Conservation (phyloP, 208 protist genomes). For the Leishmania arabica region DNA sequence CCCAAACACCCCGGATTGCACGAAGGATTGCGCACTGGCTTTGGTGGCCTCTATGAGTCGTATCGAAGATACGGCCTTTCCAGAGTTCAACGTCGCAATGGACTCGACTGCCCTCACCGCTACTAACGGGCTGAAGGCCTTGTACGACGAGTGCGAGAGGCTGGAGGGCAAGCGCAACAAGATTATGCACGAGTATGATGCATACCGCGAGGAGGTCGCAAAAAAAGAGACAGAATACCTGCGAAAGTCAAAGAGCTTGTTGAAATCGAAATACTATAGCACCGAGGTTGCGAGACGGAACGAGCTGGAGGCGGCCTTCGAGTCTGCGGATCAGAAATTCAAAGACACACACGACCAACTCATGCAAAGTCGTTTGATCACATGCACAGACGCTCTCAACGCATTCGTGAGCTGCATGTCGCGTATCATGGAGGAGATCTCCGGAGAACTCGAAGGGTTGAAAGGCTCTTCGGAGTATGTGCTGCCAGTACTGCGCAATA, state of each 20-base stretch:
- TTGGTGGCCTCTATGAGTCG: slow-evolving; percentile 38
- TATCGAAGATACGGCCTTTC: slow-evolving; percentile 24
- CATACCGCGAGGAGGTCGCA: slow-evolving; percentile 48
- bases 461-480: slow-evolving; percentile 13
- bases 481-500: slow-evolving; percentile 6
- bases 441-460: slow-evolving; percentile 28
- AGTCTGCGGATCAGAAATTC: slow-evolving; percentile 42
- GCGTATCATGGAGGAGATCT: slow-evolving; percentile 28
- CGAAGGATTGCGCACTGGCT: slow-evolving; percentile 29
- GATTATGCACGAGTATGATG: slow-evolving; percentile 57
- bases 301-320: slow-evolving; percentile 37
- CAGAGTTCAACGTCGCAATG: slow-evolving; percentile 38
- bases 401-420: slow-evolving; percentile 40
- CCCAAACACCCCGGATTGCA: slow-evolving; percentile 23
- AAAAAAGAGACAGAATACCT: slow-evolving; percentile 57
- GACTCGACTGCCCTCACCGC: slow-evolving; percentile 35
- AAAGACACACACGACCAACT: slow-evolving; percentile 49
- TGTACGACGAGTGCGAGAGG: slow-evolving; percentile 51
- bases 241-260: slow-evolving; percentile 57
- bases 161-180: slow-evolving; percentile 50
- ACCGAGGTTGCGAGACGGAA: slow-evolving; percentile 49
- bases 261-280: slow-evolving; percentile 47
- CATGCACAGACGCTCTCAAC: slow-evolving; percentile 23
- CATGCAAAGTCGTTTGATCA: slow-evolving; percentile 24
- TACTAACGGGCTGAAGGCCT: slow-evolving; percentile 32